Evolutionary conservation across 768 basidiomycete genomes (phyloP).

Genomic region (Cantharellus cinnabarinus): DNA sequence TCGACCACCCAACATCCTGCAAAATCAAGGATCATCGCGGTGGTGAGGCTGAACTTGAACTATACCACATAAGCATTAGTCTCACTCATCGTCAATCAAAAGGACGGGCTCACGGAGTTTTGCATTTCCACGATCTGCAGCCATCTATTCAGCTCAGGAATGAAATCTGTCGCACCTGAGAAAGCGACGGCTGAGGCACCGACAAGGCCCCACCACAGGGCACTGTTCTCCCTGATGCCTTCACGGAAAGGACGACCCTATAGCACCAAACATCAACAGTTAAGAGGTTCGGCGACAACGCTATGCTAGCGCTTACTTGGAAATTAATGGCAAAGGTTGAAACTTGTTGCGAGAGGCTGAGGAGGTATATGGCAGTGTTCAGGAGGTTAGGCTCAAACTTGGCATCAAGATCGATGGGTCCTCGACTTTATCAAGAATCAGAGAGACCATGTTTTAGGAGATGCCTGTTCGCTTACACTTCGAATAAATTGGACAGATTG

Average conservation of each 20-base stretch:
- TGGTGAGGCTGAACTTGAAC: slow-evolving; percentile 70
- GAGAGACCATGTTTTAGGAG: not conserved
- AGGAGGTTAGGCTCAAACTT: slow-evolving; percentile 89
- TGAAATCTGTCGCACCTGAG: slow-evolving; percentile 79
- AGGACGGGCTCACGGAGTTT: slow-evolving; percentile 30
- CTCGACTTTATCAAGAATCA: slow-evolving; percentile 26
- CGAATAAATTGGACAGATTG: slow-evolving; percentile 51
- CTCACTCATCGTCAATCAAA: not conserved
- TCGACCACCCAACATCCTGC: slow-evolving; percentile 75
- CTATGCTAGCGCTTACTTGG: slow-evolving; percentile 29
- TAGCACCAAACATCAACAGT: not conserved
- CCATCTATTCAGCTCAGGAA: slow-evolving; percentile 93
- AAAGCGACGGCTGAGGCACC: slow-evolving; percentile 83
- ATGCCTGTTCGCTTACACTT: slow-evolving; percentile 25
- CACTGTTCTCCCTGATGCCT: slow-evolving; percentile 86
- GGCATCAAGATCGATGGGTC: slow-evolving; percentile 78
- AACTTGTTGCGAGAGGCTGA: slow-evolving; percentile 91
- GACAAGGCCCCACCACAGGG: slow-evolving; percentile 82
- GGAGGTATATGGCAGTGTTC: slow-evolving; percentile 91
- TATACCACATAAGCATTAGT: slow-evolving; percentile 14
- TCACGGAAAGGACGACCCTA: slow-evolving; percentile 95
- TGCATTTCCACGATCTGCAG: slow-evolving; percentile 92
- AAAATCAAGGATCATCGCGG: slow-evolving; percentile 75
- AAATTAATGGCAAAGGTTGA: slow-evolving; percentile 98
- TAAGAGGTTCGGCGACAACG: not conserved